Evolutionary conservation across 352 stramenopile species (phyloP), one percentile per base, ranked within the genome.

Genomic region (Phytophthora fragariae): DNA sequence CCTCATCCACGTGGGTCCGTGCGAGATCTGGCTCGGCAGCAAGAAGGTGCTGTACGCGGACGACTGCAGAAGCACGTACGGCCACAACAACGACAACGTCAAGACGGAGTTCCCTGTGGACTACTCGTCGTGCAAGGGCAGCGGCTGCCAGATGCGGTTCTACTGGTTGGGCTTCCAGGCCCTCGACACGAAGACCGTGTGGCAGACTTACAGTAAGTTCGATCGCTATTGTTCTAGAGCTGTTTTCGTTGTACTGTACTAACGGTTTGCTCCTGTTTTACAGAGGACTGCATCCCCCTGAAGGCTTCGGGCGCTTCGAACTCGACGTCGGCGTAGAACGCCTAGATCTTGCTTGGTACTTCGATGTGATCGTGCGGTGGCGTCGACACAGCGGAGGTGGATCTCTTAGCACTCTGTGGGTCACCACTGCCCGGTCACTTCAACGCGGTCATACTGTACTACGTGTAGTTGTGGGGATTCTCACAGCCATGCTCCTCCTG

Each of bases 91-190:
- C 7, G 33, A 70, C 21, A 54, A 66, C 35, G 33, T 41, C 31
- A 65, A 65, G 47, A 71, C 68, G 12, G 52, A 70, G 35, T 73
- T 77, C 57, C 71, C 71, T 6, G 67, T 73, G 24, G 70, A 77
- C 65, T 52, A 27, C n/a, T 52, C 71, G 31, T 60, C 44, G 31
- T 44, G 37, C 37, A 15, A 44, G 1, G n/a, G n/a, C 44, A 5
- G 44, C 15, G 44, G 44, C 44, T 52, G 44, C 44, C 5, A 24
- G 44, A 52, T 52, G 44, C 15, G 44, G 12, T 52, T 52, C 44
- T 52, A 52, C n/a, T 52, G 44, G 44, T 17, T 52, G 15, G 44
- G 5, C 15, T 52, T 52, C 44, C 44, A 52, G 44, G 44, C 4
- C 7, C 44, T 52, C 44, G 37, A 21, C 44, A 21, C 9, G 15